These are phyloP conservation scores for Colletotrichum sp. DNA, from an alignment of 2,329 filamentous ascomycete genomes.

Conservation along the genomic window DNA sequence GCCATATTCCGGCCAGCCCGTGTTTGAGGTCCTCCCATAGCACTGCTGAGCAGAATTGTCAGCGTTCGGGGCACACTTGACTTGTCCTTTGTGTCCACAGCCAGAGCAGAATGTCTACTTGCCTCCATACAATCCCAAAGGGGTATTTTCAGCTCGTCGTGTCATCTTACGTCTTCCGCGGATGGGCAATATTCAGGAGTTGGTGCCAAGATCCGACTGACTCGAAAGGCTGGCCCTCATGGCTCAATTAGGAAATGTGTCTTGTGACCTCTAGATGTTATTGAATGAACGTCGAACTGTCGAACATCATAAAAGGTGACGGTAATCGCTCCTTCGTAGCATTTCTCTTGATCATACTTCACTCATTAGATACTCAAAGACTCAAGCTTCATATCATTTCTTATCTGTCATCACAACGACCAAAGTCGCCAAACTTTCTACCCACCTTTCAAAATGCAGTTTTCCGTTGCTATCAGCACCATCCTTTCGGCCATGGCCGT, in stretches of 20 bases:
- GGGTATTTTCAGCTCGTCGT: neutral
- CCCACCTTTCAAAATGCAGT: neutral
- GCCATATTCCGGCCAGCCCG: neutral
- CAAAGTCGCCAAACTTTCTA: rapidly evolving
- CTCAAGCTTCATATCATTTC: neutral
- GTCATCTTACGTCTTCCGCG: neutral
- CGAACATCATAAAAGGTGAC: neutral
- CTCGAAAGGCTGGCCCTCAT: neutral
- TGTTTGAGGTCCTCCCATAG: neutral
- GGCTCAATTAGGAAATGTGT: neutral
- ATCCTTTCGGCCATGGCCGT: neutral
- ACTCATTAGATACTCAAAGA: neutral
- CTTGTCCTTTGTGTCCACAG: neutral
- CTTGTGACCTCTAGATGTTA: neutral
- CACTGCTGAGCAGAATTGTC: neutral
- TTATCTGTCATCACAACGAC: neutral
- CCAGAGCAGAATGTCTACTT: neutral
- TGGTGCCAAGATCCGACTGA: neutral
- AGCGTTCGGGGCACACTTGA: neutral
- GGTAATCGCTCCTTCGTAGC: neutral
- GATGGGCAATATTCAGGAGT: neutral
- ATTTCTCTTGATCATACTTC: neutral
- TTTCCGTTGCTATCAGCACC: neutral
- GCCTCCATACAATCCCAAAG: neutral
- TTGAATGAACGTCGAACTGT: neutral